Conservation (phyloP, 768 basidiomycete genomes). For the Pleurotus citrinopileatus region DNA sequence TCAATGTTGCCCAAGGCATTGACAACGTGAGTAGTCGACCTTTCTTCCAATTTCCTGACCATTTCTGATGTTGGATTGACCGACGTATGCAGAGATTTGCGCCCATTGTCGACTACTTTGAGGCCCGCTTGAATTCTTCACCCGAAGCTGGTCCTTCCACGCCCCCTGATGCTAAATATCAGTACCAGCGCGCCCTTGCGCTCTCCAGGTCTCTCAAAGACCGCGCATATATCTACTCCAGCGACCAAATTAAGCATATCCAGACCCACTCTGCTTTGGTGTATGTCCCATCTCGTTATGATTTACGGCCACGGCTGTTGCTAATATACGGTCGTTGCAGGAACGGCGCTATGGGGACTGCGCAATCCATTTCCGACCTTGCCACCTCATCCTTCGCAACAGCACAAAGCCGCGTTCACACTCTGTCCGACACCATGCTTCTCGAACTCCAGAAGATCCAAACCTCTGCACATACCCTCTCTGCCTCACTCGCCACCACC, state of each 20-base stretch:
- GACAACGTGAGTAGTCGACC: conserved; percentile 56
- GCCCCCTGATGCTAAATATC: conserved; percentile 59
- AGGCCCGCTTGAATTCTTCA: conserved; percentile 41
- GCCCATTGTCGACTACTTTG: conserved; percentile 74
- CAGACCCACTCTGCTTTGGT: conserved; percentile 63
- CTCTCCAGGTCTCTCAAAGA: conserved; percentile 65
- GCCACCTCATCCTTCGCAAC: conserved; percentile 54
- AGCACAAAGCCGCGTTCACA: conserved; percentile 55
- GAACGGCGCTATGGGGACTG: conserved; percentile 68
- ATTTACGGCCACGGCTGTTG: neutral
- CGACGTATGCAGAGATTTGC: conserved; percentile 66
- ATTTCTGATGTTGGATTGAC: conserved; percentile 7
- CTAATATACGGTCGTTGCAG: conserved; percentile 29
- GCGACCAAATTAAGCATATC: conserved; percentile 69
- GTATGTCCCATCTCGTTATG: conserved; percentile 34
- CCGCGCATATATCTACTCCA: conserved; percentile 61
- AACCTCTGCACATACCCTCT: conserved; percentile 49
- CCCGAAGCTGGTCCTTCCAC: conserved; percentile 45
- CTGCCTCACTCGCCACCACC: conserved; percentile 36
- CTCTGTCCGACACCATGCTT: conserved; percentile 65
- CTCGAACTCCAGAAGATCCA: conserved; percentile 65
- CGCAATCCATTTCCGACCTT: conserved; percentile 56
- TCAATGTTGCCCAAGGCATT: conserved; percentile 60
- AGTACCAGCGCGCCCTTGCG: conserved; percentile 72
- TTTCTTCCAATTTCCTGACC: conserved; percentile 13